Base-by-base conservation (phyloP, 1,284 basidiomycete species). In the Inonotus obliquus region DNA sequence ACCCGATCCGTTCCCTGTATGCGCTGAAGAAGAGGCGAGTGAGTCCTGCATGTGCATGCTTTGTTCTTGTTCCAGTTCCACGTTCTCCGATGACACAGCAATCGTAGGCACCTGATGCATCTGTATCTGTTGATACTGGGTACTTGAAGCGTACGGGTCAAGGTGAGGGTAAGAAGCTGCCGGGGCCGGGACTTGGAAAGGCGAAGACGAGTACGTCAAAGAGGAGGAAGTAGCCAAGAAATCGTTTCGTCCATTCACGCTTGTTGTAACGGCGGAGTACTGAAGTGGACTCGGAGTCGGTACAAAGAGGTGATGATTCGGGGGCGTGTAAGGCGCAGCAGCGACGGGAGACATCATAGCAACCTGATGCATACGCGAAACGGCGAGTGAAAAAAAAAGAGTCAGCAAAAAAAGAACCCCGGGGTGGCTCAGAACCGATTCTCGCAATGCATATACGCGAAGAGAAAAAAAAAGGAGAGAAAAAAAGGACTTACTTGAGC, bases 291-390 rank as follows among this genome's bases (percentile, higher is more conserved):
- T 55, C 19, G 37, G 59, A 1, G 44, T 49, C 41, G 37, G 53
- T n/a, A 55, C 53, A 35, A 54, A 61, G 21, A 56, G 44, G 19
- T 44, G 10, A 21, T 44, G 7, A 21, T 44, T 19, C n/a, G 52
- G 59, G 4, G 51, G 59, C 6, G 59, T 55, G 51, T 47, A 61
- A 37, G 51, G 41, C n/a, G n/a, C n/a, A 13, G 44, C 59, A 48
- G 35, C 25, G 49, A 51, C 41, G 44, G 55, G 58, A 19, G 61
- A 58, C 61, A 62, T 62, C 49, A 62, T 58, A 11, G 61, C 56
- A 29, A 59, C 56, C 61, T 62, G 53, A 54, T 47, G 49, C 27
- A n/a, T 5, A 17, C 14, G 27, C 14, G 27, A 32, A 23, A 52
- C 25, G 27, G 1, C 14, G 10, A 48, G 27, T n/a, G 25, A 47